A percentile compares a stretch with the other conserved stretches of the same genome.
Conservation (phyloP, 352 stramenopile species). For the Globisporangium heterothallicum region DNA sequence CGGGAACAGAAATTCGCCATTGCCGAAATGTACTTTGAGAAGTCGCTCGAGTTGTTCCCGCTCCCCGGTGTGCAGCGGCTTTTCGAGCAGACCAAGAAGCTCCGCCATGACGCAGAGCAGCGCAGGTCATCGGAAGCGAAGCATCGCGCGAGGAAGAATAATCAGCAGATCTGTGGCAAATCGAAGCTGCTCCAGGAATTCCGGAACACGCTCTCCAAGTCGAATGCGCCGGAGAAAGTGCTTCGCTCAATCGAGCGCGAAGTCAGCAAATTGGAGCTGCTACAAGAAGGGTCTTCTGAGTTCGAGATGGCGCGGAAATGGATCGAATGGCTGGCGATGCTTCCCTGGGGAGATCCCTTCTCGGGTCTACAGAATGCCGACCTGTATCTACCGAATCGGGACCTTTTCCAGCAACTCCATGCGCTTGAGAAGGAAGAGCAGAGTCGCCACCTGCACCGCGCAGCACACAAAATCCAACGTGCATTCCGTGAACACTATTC, state of each 20-base stretch:
- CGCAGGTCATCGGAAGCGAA: neutral
- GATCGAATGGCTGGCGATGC: slow-evolving; percentile 51
- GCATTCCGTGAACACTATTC: slow-evolving; percentile 31
- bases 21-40: slow-evolving; percentile 55
- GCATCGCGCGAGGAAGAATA: neutral
- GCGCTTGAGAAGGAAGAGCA: slow-evolving; percentile 21
- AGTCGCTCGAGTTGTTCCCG: slow-evolving; percentile 45
- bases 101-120: slow-evolving; percentile 11
- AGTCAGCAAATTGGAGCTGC: slow-evolving; percentile 32
- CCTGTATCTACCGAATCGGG: slow-evolving; percentile 17
- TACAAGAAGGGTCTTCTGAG: slow-evolving; percentile 22
- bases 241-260: slow-evolving; percentile 37
- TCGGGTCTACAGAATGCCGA: slow-evolving; percentile 19
- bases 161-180: slow-evolving; percentile 4
- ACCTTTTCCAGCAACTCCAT: slow-evolving; percentile 39
- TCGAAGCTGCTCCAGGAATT: slow-evolving; percentile 19
- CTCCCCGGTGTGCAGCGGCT: slow-evolving; percentile 50
- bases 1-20: slow-evolving; percentile 36
- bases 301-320: slow-evolving; percentile 36
- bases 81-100: slow-evolving; percentile 23
- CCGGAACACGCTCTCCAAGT: slow-evolving; percentile 9
- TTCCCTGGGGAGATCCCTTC: slow-evolving; percentile 39
- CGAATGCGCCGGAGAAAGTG: slow-evolving; percentile 20
- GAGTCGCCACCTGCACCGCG: slow-evolving; percentile 8
- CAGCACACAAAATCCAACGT: slow-evolving; percentile 34